Conservation (phyloP, 2,329 filamentous ascomycete genomes). For the Paecilomyces dactylethromorphus region DNA sequence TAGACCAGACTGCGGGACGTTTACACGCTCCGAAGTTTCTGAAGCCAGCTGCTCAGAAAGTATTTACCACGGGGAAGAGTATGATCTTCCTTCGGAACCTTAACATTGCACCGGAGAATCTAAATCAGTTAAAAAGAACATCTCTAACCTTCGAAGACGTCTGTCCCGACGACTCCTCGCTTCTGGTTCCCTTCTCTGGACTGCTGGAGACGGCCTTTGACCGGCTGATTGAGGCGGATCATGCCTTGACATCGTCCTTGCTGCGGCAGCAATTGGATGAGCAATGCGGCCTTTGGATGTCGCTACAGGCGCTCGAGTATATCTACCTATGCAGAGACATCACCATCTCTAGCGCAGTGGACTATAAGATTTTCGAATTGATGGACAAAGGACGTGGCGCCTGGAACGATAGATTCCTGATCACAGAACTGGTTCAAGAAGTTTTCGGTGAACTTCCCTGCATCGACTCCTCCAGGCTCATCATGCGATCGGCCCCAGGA, state of each 20-base stretch:
- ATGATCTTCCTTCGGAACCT: slow-evolving; percentile 75
- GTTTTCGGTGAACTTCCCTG: slow-evolving; percentile 52
- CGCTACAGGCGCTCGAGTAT: slow-evolving; percentile 60
- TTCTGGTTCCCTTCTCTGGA: slow-evolving; percentile 48
- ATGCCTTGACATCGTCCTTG: slow-evolving; percentile 60
- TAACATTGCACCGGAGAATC: slow-evolving; percentile 34
- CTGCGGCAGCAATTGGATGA: slow-evolving; percentile 63
- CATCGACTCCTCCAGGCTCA: slow-evolving; percentile 57
- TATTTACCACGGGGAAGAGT: slow-evolving; percentile 85
- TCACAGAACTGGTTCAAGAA: slow-evolving; percentile 71
- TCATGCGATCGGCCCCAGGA: slow-evolving; percentile 46
- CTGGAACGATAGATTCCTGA: slow-evolving; percentile 76
- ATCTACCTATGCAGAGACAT: slow-evolving; percentile 76
- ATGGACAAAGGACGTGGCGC: slow-evolving; percentile 54
- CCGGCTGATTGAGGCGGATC: slow-evolving; percentile 69
- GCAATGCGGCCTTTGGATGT: slow-evolving; percentile 59
- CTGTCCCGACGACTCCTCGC: slow-evolving; percentile 32
- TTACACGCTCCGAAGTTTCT: slow-evolving; percentile 71
- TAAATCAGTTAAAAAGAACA: slow-evolving; percentile 28
- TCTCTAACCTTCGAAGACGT: slow-evolving; percentile 23
- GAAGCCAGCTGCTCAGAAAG: slow-evolving; percentile 59
- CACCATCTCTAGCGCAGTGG: slow-evolving; percentile 58
- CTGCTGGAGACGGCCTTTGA: slow-evolving; percentile 66
- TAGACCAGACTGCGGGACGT: slow-evolving; percentile 52
- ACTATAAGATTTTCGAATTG: slow-evolving; percentile 64